Conservation (phyloP, 805 yeast genomes). For the Lipomyces chichibuensis region DNA sequence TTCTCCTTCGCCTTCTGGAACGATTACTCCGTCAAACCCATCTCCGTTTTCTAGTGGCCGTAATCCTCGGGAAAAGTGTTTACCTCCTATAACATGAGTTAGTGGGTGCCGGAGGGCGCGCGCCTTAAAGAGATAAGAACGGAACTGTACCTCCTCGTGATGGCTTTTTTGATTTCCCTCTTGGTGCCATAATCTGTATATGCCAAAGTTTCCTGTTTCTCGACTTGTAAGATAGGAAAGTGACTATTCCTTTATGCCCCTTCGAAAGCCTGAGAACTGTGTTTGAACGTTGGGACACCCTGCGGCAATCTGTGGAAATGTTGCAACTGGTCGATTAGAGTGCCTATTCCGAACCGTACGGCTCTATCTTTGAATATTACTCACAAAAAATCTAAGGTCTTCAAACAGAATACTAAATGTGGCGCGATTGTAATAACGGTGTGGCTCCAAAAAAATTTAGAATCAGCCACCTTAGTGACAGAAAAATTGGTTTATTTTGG, state of each 20-base stretch:
- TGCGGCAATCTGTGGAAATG: no score
- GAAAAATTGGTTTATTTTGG: neutral
- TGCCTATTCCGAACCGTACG: no score
- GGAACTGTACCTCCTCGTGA: slow-evolving; percentile 27
- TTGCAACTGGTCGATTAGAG: no score
- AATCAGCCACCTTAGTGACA: no score
- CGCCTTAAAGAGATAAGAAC: no score
- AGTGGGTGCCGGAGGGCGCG: neutral
- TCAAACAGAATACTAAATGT: no score
- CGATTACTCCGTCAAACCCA: slow-evolving; percentile 8
- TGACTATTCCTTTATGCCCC: no score
- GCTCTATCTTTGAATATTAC: neutral
- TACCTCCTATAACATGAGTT: slow-evolving; percentile 23
- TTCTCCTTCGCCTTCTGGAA: slow-evolving; percentile 19
- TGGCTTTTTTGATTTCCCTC: slow-evolving; percentile 33
- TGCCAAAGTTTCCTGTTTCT: neutral
- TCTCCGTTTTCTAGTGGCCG: slow-evolving; percentile 9
- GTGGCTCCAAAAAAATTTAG: neutral
- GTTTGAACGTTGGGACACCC: no score
- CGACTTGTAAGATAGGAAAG: no score
- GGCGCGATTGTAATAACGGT: neutral
- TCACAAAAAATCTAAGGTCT: neutral
- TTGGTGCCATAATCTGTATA: slow-evolving; percentile 24
- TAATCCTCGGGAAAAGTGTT: slow-evolving; percentile 31
- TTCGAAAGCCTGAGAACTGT: no score